These are phyloP conservation scores for Sanguinoderma infundibulare DNA, from an alignment of 1,284 basidiomycete species.

Conservation along the genomic window DNA sequence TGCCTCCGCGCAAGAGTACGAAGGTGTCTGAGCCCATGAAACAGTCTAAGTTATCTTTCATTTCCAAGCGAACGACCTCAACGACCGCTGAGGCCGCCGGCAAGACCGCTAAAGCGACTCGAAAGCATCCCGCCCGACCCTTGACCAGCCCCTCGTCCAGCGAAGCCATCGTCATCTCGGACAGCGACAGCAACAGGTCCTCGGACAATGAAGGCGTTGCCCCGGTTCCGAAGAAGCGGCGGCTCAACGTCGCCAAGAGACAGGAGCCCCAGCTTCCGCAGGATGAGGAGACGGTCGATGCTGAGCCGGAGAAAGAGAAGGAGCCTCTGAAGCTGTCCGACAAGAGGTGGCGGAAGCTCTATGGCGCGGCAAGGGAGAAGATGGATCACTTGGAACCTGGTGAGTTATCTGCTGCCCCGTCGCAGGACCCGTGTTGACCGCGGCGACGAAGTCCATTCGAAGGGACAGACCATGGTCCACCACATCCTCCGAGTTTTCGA, in stretches of 20 bases:
- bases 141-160: slow-evolving; percentile 10
- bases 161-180: slow-evolving; percentile 15
- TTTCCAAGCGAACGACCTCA: slow-evolving; percentile 22
- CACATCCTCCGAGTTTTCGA: slow-evolving; percentile 84
- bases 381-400: slow-evolving; percentile 64
- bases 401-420: slow-evolving; percentile 41
- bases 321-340: slow-evolving; percentile 43
- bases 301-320: slow-evolving; percentile 26
- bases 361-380: slow-evolving; percentile 50
- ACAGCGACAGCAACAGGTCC: slow-evolving; percentile 11
- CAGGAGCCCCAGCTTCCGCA: slow-evolving; percentile 12
- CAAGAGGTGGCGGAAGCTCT: slow-evolving; percentile 57
- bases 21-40: slow-evolving; percentile 10
- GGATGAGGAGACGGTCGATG: not conserved
- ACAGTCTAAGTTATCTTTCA: slow-evolving; percentile 22
- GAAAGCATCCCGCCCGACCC: slow-evolving; percentile 9
- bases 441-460: slow-evolving; percentile 55
- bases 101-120: slow-evolving; percentile 7
- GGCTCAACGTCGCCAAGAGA: slow-evolving; percentile 7
- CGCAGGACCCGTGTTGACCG: not conserved
- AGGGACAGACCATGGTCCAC: slow-evolving; percentile 65
- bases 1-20: slow-evolving; percentile 8
- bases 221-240: slow-evolving; percentile 16
- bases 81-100: slow-evolving; percentile 6
- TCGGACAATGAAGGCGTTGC: slow-evolving; percentile 6